Evolutionary conservation across 2,329 filamentous ascomycete species (phyloP), one percentile per base, ranked within the genome.

Genomic region (Fusarium kyushuense): DNA sequence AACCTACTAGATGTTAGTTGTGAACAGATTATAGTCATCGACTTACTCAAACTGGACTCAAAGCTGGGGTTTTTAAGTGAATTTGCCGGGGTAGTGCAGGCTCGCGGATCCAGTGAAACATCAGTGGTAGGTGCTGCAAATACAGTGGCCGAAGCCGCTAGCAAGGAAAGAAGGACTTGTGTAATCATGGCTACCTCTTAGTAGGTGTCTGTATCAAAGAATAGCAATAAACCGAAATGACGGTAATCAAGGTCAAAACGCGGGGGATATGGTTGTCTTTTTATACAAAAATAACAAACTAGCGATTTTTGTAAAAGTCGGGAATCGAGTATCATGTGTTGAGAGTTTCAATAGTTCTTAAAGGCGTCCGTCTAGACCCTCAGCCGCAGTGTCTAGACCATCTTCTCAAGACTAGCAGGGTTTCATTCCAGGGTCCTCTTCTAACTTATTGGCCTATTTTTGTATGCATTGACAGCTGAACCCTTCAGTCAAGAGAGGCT

Each of bases 361-460:
- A 6, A 12, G 11, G 35, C 35, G 35, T 6, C n/a, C 2, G 17
- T 38, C 35, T 19, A 38, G n/a, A 38, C 35, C 35, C 11, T 38
- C 35, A 19, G 35, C 35, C n/a, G 35, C 35, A 38, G n/a, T 38
- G 35, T 19, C n/a, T 19, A 38, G 35, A 19, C n/a, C 10, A 2
- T 38, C n/a, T 7, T 38, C 2, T 38, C 0, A 12, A 19, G 35
- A 19, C 35, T 38, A 38, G n/a, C n/a, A 19, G 35, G 35, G 35
- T 2, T 13, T 38, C 12, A 4, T 19, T 13, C 35, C 0, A 19
- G 11, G 35, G 1, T 11, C n/a, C n/a, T 38, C 11, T 38, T 13
- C n/a, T 13, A 19, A 19, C 12, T 6, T 5, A 19, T 38, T 38
- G 6, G n/a, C 5, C 10, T 7, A 1, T 0, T 13, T 8, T 13